Percentiles rank a stretch among this genome's conserved stretches.
These are phyloP conservation scores for Rhizodiscina lignyota DNA, from an alignment of 495 filamentous ascomycete genomes.

Conservation along the genomic window DNA sequence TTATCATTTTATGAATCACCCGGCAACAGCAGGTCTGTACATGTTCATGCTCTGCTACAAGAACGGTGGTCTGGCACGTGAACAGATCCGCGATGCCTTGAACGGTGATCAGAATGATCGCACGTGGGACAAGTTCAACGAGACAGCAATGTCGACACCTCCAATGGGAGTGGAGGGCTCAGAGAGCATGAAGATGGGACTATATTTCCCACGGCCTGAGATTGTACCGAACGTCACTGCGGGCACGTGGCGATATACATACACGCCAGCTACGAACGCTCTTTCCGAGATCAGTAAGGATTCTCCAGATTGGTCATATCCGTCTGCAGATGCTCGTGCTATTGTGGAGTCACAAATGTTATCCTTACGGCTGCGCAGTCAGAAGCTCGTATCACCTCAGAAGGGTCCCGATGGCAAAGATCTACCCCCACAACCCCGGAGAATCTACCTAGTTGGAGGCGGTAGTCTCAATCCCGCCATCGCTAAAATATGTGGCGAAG, in stretches of 20 bases:
- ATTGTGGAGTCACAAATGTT: slow-evolving; percentile 93
- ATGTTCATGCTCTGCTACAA: slow-evolving; percentile 99
- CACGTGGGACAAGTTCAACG: slow-evolving; percentile 67
- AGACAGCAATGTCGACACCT: slow-evolving; percentile 40
- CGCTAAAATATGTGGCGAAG: slow-evolving; percentile 60
- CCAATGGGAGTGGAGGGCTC: slow-evolving; percentile 42
- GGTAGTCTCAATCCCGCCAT: slow-evolving; percentile 80
- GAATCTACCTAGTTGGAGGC: slow-evolving; percentile 88
- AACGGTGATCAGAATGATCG: slow-evolving; percentile 24
- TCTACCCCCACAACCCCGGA: slow-evolving; percentile 67
- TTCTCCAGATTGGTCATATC: slow-evolving; percentile 27
- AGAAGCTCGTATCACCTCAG: slow-evolving; percentile 42
- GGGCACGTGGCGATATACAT: slow-evolving; percentile 74
- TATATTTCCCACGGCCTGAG: slow-evolving; percentile 89
- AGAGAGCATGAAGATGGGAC: slow-evolving; percentile 59
- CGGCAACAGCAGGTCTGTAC: slow-evolving; percentile 24
- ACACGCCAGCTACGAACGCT: slow-evolving; percentile 12
- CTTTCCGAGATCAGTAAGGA: slow-evolving; percentile 20
- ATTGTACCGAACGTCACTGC: slow-evolving; percentile 79
- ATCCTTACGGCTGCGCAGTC: slow-evolving; percentile 69
- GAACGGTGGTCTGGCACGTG: slow-evolving; percentile 86
- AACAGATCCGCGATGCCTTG: slow-evolving; percentile 63
- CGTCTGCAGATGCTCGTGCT: slow-evolving; percentile 56
- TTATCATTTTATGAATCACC: slow-evolving; percentile 32
- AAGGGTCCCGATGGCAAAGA: slow-evolving; percentile 25